Base-by-base conservation (phyloP, 2,329 filamentous ascomycete species). In the Aspergillus transmontanensis region DNA sequence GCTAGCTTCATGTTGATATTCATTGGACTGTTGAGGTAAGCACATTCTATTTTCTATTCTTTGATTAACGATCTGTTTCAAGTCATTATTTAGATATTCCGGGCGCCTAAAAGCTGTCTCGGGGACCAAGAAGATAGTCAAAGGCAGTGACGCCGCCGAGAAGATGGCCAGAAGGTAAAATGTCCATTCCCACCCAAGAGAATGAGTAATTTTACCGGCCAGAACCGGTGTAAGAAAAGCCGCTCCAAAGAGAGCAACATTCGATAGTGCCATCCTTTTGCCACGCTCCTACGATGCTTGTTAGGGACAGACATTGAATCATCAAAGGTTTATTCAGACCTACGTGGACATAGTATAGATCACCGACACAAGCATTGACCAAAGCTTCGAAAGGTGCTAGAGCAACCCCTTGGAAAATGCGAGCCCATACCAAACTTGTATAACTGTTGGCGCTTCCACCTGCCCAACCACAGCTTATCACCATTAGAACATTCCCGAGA, bases 101-200 rank as follows among this genome's bases (percentile, higher is more conserved):
- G 90, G 86, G 32, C 94, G 86, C 41, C 84, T 83, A 74, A 88
- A 97, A 1, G 93, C 88, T 0, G 92, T 96, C 78, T 97, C 94
- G 0, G 94, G 94, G 56, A 92, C 92, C 67, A 94, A 87, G 67
- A 96, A 85, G 64, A 95, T 81, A 23, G 97, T 81, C 12, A 90
- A 79, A 0, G 92, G 89, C 5, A 97, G 79, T 60, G 89, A 86
- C 6, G 81, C 83, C 5, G 84, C 92, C 51, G 88, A 85, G 78
- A 97, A 96, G 68, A 97, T 97, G 63, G 93, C 87, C 16, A 96
- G 87, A 48, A 97, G 86, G 76, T 94, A 93, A 73, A 97, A 97
- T 0, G 89, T 90, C 93, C 93, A 97, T 74, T 86, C 81, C 90
- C 93, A 96, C n/a, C 89, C 88, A 57, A 96, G 83, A 0, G 83